Evolutionary conservation across 1,139 yeast genomes (phyloP).

Genomic region (Blastobotrys petasosporus): DNA sequence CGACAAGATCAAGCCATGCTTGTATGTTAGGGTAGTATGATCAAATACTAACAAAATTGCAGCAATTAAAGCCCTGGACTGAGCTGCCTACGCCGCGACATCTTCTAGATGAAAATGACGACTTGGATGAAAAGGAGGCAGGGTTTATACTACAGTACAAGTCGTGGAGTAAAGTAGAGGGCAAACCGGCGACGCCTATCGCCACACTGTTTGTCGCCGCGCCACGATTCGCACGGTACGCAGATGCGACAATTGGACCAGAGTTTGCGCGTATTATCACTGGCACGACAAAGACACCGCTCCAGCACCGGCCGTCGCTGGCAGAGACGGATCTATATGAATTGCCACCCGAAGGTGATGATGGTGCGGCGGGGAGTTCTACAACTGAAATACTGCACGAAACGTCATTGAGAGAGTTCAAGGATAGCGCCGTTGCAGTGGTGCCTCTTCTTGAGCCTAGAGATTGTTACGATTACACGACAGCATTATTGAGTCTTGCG

Average conservation of each 20-base stretch:
- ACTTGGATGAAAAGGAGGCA: constrained; percentile 34
- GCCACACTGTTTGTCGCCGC: constrained; percentile 20
- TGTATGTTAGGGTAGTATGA: neutral
- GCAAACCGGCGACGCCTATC: constrained; percentile 1
- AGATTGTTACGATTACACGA: constrained; percentile 19
- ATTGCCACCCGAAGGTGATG: constrained; percentile 1
- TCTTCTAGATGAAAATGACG: constrained; percentile 41
- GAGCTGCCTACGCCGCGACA: constrained; percentile 52
- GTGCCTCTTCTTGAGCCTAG: constrained; percentile 18
- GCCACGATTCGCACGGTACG: constrained; percentile 17
- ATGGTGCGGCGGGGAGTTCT: neutral
- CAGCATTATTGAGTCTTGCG: constrained; percentile 15
- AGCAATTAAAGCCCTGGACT: constrained; percentile 51
- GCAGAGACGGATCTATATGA: constrained; percentile 6
- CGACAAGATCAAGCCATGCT: neutral
- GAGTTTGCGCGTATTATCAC: constrained; percentile 14
- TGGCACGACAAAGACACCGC: constrained; percentile 13
- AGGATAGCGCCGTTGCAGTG: neutral
- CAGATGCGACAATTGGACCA: constrained; percentile 10
- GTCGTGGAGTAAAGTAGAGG: constrained; percentile 19
- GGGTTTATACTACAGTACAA: constrained; percentile 14
- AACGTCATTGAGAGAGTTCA: constrained; percentile 8
- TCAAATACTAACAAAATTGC: neutral
- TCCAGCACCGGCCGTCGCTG: neutral
- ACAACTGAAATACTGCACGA: constrained; percentile 11